These are phyloP conservation scores for Piper longum DNA, from an alignment of 164 flowering plant genomes.

Conservation along the genomic window DNA sequence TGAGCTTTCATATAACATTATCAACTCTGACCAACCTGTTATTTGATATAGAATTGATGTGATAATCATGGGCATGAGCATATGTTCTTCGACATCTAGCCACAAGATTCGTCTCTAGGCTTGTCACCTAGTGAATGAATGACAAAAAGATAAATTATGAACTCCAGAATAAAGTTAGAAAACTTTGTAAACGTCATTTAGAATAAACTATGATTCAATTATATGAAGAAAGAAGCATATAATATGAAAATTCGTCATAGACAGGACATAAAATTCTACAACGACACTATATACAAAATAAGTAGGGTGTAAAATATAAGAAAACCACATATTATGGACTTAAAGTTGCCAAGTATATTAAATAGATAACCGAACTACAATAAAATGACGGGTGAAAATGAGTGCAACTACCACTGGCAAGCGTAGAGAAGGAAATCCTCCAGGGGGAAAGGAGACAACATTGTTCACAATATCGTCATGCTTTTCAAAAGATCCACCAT, in stretches of 20 bases:
- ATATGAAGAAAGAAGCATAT: not conserved
- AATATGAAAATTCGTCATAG: not conserved
- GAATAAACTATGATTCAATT: not conserved
- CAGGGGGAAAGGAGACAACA: slow-evolving; percentile 60
- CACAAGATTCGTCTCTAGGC: slow-evolving; percentile 69
- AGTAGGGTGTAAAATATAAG: too few relatives aligned
- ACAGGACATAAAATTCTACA: too few relatives aligned
- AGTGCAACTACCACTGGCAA: slow-evolving; percentile 92
- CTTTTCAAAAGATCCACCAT: slow-evolving; percentile 58
- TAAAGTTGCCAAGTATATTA: too few relatives aligned
- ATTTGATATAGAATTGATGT: slow-evolving; percentile 94
- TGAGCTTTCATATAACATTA: too few relatives aligned
- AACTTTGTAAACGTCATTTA: not conserved
- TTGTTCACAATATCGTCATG: slow-evolving; percentile 29
- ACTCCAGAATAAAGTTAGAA: not conserved
- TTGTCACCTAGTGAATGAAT: slow-evolving; percentile 41
- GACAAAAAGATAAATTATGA: not conserved
- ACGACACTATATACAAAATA: too few relatives aligned
- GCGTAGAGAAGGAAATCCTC: slow-evolving; percentile 66
- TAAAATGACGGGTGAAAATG: slow-evolving; percentile 8
- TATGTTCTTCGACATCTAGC: slow-evolving; percentile 94
- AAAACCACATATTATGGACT: too few relatives aligned
- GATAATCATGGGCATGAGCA: slow-evolving; percentile 99
- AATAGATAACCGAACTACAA: not conserved
- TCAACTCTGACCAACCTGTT: slow-evolving; percentile 45